These are phyloP conservation scores for Coemansia sp. DNA, from an alignment of 192 early-diverging fungal species.

Conservation along the genomic window DNA sequence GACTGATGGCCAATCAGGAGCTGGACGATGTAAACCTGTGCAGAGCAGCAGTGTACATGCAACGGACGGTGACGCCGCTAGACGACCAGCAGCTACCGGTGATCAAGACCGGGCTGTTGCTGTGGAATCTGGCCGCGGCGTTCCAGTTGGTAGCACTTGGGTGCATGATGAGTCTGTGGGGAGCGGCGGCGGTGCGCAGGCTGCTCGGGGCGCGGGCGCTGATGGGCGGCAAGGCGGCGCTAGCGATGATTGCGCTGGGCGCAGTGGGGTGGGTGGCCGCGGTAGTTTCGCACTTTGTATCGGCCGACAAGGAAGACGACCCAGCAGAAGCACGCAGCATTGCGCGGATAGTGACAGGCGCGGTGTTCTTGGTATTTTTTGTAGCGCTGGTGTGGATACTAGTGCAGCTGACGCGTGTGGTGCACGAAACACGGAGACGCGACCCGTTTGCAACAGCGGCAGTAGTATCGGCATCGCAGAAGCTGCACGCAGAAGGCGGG, in stretches of 20 bases:
- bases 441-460: slow-evolving; percentile 29
- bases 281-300: slow-evolving; percentile 31
- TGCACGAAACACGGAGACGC: slow-evolving; percentile 20
- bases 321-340: slow-evolving; percentile 36
- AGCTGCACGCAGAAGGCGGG: slow-evolving; percentile 15
- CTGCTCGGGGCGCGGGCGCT: slow-evolving; percentile 25
- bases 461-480: slow-evolving; percentile 17
- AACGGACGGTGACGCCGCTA: slow-evolving; percentile 25
- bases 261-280: slow-evolving; percentile 7
- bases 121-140: slow-evolving; percentile 42
- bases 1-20: slow-evolving; percentile 48
- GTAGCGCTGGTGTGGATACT: slow-evolving; percentile 20
- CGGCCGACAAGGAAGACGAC: slow-evolving; percentile 10
- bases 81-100: slow-evolving; percentile 27
- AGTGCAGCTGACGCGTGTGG: slow-evolving; percentile 10
- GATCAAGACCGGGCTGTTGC: slow-evolving; percentile 29
- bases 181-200: slow-evolving; percentile 18
- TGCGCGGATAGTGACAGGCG: slow-evolving; percentile 24
- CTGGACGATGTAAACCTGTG: slow-evolving; percentile 43
- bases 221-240: slow-evolving; percentile 16
- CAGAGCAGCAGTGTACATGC: slow-evolving; percentile 32
- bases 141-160: slow-evolving; percentile 38
- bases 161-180: slow-evolving; percentile 31
- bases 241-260: slow-evolving; percentile 26
- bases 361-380: slow-evolving; percentile 16